Conservation (phyloP, 345 rosid genomes). For the Mangifera indica region DNA sequence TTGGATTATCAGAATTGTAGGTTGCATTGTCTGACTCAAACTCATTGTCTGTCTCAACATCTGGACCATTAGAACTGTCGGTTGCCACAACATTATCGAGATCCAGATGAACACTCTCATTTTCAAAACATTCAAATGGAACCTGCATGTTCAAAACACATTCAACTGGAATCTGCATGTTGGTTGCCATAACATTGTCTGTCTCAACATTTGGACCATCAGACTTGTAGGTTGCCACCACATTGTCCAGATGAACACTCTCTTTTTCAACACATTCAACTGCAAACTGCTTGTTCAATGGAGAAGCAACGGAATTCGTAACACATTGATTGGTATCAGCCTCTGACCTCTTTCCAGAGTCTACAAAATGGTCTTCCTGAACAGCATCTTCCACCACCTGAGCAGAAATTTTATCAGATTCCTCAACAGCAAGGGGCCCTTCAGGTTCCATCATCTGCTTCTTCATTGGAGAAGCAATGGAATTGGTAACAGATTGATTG, state of each 20-base stretch:
- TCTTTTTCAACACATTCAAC: conserved; percentile 3
- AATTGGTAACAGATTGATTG: not conserved
- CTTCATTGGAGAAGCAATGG: not conserved
- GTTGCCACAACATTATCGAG: no score
- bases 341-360: not conserved
- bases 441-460: no score
- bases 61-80: no score
- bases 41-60: no score
- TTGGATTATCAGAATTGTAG: no score
- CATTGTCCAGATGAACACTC: not conserved
- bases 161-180: no score
- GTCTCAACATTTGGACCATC: not conserved
- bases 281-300: not conserved
- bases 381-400: not conserved
- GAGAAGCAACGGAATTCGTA: not conserved
- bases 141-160: not conserved
- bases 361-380: not conserved
- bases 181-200: no score
- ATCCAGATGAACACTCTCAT: no score
- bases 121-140: no score
- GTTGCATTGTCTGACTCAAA: no score
- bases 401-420: not conserved
- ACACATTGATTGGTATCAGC: not conserved
- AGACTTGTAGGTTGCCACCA: not conserved
- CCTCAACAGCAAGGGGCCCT: not conserved